These are phyloP conservation scores for Fusarium sp. DNA, from an alignment of 2,329 filamentous ascomycete species.

Conservation along the genomic window DNA sequence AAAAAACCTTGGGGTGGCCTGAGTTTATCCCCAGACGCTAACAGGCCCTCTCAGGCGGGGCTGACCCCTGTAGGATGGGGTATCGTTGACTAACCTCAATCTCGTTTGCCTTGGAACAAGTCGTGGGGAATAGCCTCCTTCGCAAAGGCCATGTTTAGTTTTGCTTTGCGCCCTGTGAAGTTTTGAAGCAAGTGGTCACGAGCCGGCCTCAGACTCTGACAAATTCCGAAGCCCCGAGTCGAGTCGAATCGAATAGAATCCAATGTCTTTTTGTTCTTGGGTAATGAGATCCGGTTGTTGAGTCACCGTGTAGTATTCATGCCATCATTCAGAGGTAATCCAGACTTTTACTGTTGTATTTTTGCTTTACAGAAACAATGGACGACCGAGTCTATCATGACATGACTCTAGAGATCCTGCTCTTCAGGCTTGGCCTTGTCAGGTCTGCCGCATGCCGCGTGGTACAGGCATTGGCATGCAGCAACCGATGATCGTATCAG, in stretches of 20 bases:
- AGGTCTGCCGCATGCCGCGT: not conserved
- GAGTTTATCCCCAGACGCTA: conserved; percentile 34
- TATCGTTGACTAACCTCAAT: conserved; percentile 37
- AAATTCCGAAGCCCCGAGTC: conserved; percentile 1
- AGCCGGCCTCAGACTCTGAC: conserved; percentile 1
- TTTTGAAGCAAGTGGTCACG: conserved; percentile 23
- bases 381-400: not conserved
- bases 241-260: not conserved
- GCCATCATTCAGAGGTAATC: not conserved
- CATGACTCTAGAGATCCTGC: not conserved
- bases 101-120: conserved; percentile 37
- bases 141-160: conserved; percentile 22
- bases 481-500: conserved; percentile 9
- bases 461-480: conserved; percentile 13
- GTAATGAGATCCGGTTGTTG: not conserved
- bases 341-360: not conserved
- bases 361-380: not conserved
- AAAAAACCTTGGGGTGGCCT: conserved; percentile 26
- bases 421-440: conserved; percentile 4
- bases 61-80: conserved; percentile 14
- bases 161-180: conserved; percentile 25
- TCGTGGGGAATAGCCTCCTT: conserved; percentile 23
- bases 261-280: conserved; percentile 12
- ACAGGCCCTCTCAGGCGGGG: not conserved
- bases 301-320: conserved; percentile 13